Base-by-base conservation (phyloP, 2,329 filamentous ascomycete species). In the Colletotrichum eleusines region DNA sequence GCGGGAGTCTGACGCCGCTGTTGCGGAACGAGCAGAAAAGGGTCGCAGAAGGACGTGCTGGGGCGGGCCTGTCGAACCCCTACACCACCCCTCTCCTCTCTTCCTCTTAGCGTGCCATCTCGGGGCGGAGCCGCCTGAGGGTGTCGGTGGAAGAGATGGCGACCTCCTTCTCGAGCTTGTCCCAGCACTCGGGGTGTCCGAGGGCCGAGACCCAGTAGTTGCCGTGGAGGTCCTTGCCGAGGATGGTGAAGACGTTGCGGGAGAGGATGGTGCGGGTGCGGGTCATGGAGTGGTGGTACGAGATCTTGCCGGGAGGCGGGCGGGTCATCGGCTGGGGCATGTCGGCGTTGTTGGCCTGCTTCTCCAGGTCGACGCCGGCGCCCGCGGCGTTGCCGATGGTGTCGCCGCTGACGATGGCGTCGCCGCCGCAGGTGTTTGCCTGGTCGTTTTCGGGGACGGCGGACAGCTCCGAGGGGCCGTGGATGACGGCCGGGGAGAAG, bases 401-500 rank as follows among this genome's bases (percentile, higher is more conserved):
- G 51, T 12, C 16, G 28, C 28, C 14, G 28, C 28, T 20, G 28
- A 20, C 16, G 9, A 54, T 33, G 46, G 53, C 26, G 23, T 23
- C 38, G 28, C 20, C 18, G 23, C 16, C 38, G 28, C 20, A 11
- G 26, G 23, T 18, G 48, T 18, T 51, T 5, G 35, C 6, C 9
- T 35, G 14, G 40, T 42, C 40, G 14, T 54, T 44, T 9, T 63
- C 57, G 18, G 40, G 38, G 11, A 23, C 35, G 0, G 31, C 12
- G 58, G 42, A 14, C 7, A 50, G 58, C 23, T 63, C 51, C 12
- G 60, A 23, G 28, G 53, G 18, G 35, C 2, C 1, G 16, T 7
- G 64, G 18, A 78, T 33, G 12, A 78, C 74, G 1, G 78, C 80
- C 1, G 76, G 68, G 4, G 76, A 76, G 59, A 85, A 84, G 73